Base-by-base conservation (phyloP, 345 rosid species). In the Pelargonium nanum region DNA sequence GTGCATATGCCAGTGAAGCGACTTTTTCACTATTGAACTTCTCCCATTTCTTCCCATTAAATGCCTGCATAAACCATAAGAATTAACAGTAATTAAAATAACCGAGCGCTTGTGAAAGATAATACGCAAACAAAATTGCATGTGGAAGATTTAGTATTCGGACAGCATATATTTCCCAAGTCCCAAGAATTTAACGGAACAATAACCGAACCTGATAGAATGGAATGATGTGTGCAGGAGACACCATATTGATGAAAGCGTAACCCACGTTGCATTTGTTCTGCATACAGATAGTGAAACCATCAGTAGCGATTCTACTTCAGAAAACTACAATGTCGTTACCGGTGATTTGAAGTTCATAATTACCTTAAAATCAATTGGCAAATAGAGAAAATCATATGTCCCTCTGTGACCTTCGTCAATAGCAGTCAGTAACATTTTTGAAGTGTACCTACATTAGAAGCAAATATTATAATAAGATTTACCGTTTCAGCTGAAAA, bases 261-360 rank as follows among this genome's bases (percentile, higher is more conserved):
- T 92, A 84, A 25, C 99, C 99, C 81, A 87, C 96, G 60, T 93
- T 93, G 80, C 99, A 93, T 63, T 93, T 93, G 77, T 93, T 93
- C 97, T 93, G 94, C 81, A 83, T 56, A 62, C 55, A 67, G 0
- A 61, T 26, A 53, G 56, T 62, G n/a, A n/a, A 51, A 59, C 22
- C 12, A 78, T 59, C 60, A 70, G 65, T 56, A 63, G 57, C 60
- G 65, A 21, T 62, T 50, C 54, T 55, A 53, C 55, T 59, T 45
- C 59, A 68, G 9, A 52, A 32, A 56, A 58, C 58, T 19, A 22
- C 26, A 54, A 24, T 50, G 63, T 56, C 7, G 69, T 23, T 62
- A 21, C n/a, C 45, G 63, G 15, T 26, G 50, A 57, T 55, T 32
- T 20, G 28, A 66, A 53, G 53, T 56, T 19, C 22, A 19, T 22